phyloP scores from a whole-genome alignment of 768 basidiomycete genomes.

The Xerocomus potaroensis region DNA sequence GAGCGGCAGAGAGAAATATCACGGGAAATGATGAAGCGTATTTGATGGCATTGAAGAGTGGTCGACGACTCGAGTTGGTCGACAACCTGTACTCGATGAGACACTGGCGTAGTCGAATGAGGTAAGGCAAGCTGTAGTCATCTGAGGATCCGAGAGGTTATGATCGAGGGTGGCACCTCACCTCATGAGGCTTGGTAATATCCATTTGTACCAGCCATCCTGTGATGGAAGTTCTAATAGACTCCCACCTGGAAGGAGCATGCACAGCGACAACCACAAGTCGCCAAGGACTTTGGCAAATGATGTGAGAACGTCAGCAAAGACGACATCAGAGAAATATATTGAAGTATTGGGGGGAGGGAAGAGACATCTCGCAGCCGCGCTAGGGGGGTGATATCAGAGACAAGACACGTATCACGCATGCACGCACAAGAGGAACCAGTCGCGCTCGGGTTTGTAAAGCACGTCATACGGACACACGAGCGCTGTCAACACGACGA shows the following conservation, averaged over 20 bases:
- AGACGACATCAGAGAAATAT: constrained; percentile 87
- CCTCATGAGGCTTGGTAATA: constrained; percentile 87
- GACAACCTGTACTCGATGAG: constrained; percentile 72
- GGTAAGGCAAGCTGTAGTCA: constrained; percentile 66
- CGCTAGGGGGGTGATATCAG: constrained; percentile 39
- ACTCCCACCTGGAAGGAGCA: constrained; percentile 83
- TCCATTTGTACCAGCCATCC: constrained; percentile 65
- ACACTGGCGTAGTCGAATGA: constrained; percentile 93
- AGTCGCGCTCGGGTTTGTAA: constrained; percentile 68
- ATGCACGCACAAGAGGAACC: constrained; percentile 67
- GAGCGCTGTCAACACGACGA: constrained; percentile 53
- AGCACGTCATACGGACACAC: constrained; percentile 66
- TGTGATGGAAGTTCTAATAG: constrained; percentile 59
- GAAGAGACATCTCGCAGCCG: constrained; percentile 70
- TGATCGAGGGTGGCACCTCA: constrained; percentile 31
- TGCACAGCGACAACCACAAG: constrained; percentile 81
- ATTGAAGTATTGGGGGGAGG: constrained; percentile 57
- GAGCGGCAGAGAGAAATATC: constrained; percentile 90
- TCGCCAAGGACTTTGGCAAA: constrained; percentile 97
- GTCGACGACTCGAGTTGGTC: constrained; percentile 60
- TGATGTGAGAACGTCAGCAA: constrained; percentile 94
- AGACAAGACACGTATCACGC: not conserved
- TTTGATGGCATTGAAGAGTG: constrained; percentile 89
- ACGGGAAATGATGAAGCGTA: constrained; percentile 97
- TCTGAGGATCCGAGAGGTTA: constrained; percentile 4